Base-by-base conservation (phyloP, 768 basidiomycete species). In the Lepiota venenata region DNA sequence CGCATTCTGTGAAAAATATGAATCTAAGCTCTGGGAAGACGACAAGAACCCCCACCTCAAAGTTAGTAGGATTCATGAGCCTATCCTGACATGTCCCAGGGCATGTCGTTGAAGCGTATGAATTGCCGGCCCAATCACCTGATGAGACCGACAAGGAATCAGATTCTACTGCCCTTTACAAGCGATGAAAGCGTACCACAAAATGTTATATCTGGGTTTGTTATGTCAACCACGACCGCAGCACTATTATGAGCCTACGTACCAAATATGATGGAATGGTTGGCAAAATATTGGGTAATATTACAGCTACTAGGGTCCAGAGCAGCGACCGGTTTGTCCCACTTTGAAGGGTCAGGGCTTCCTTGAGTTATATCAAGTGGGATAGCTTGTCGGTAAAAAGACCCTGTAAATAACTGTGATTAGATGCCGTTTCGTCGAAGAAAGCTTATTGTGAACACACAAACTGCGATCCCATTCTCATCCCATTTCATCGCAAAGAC, bases 401-500 rank as follows among this genome's bases (percentile, higher is more conserved):
- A 90, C 86, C 86, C 89, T 91, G 60, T 22, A 50, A 51, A 39
- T 37, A 27, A 5, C 47, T 15, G 55, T 9, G 29, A 27, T 6
- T 21, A 8, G 56, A 32, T 47, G 45, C 60, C 20, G 61, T 42
- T 40, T 6, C 10, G 38, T 32, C 25, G 20, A 2, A 35, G 25
- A n/a, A 39, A 20, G 9, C 10, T 47, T 22, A 14, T 29, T 42
- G 12, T 35, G 8, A 12, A 74, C 88, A 68, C 55, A 91, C 90
- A 92, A 61, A 91, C 78, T 42, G 85, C 81, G 52, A 92, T 91
- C 1, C 84, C 84, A 52, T 74, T 77, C 55, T 83, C 80, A 63
- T 93, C 89, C 93, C 93, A 94, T 60, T 88, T 87, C 89, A 92
- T 91, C 1, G 85, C 91, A 61, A 91, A 88, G 2, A 93, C 84